These are phyloP conservation scores for Globisporangium parvum DNA, from an alignment of 352 stramenopile genomes.

Conservation along the genomic window DNA sequence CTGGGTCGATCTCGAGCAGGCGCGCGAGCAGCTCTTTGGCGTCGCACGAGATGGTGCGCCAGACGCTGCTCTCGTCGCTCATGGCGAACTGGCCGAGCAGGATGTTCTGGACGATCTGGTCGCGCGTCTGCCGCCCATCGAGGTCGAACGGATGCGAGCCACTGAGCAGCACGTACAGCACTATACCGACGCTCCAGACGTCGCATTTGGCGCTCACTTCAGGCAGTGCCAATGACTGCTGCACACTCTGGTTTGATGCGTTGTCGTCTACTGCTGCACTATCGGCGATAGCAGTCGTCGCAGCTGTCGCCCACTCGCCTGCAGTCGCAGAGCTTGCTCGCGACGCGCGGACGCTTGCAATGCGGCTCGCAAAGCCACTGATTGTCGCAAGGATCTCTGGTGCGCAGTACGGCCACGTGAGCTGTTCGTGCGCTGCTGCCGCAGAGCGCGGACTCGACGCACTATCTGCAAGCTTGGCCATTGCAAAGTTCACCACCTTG, in stretches of 20 bases:
- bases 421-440: conserved; percentile 14
- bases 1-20: conserved; percentile 28
- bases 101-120: conserved; percentile 70
- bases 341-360: conserved; percentile 12
- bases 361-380: conserved; percentile 4
- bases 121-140: conserved; percentile 54
- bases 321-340: conserved; percentile 5
- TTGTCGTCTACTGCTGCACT: no score
- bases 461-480: conserved; percentile 55
- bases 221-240: not conserved
- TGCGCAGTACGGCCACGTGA: conserved; percentile 61
- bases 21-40: conserved; percentile 38
- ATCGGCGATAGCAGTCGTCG: conserved; percentile 16
- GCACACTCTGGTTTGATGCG: not conserved
- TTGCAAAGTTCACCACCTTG: conserved; percentile 83
- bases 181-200: conserved; percentile 86
- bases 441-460: not conserved
- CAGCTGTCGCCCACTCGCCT: not conserved
- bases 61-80: conserved; percentile 22
- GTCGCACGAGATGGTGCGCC: conserved; percentile 42
- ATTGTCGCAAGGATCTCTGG: conserved; percentile 50
- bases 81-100: conserved; percentile 36
- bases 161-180: conserved; percentile 85
- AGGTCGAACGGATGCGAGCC: conserved; percentile 72
- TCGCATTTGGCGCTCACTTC: conserved; percentile 40